Base-by-base conservation (phyloP, 192 early-diverging fungal species). In the Coemansia sp. region DNA sequence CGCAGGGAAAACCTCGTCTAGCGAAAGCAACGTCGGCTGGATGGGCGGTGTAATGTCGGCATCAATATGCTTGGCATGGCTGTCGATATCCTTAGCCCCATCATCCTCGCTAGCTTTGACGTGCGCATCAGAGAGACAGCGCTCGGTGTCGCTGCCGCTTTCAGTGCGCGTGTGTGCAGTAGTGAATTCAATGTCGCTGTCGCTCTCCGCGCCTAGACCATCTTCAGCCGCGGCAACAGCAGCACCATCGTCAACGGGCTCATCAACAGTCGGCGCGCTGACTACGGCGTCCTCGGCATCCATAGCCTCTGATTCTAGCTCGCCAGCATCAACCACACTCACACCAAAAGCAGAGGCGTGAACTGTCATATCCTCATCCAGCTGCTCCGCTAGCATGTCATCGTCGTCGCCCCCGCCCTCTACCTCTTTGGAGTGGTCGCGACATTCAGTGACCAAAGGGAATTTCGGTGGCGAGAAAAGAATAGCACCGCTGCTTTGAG, bases 101-200 rank as follows among this genome's bases (percentile, higher is more conserved):
- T 8, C 6, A 9, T 37, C 11, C 2, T 36, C 56, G 10, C 21
- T 31, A 10, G 20, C 0, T 33, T 21, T 11, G 20, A 10, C 33
- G 3, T 35, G n/a, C 2, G 20, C 13, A 36, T 58, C 56, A 34
- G 56, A n/a, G 12, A 58, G n/a, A 21, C n/a, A 16, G 9, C 14
- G 16, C 35, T 58, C 56, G 13, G 35, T 33, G n/a, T 33, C 28
- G 20, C 56, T 36, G 33, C 37, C 56, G 34, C n/a, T 11, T 37
- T 58, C 56, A 16, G 56, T 37, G 34, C 35, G 56, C 35, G 56
- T 58, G 56, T 36, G 25, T 9, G 56, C 56, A 18, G 31, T 58
- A 9, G 56, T 36, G 53, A 65, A 62, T 20, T 63, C 71, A 52
- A 61, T 64, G 35, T 65, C 66, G 63, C 62, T 69, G 45, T 68